These are phyloP conservation scores for Termitomyces sp. DNA, from an alignment of 768 basidiomycete genomes.

Conservation along the genomic window DNA sequence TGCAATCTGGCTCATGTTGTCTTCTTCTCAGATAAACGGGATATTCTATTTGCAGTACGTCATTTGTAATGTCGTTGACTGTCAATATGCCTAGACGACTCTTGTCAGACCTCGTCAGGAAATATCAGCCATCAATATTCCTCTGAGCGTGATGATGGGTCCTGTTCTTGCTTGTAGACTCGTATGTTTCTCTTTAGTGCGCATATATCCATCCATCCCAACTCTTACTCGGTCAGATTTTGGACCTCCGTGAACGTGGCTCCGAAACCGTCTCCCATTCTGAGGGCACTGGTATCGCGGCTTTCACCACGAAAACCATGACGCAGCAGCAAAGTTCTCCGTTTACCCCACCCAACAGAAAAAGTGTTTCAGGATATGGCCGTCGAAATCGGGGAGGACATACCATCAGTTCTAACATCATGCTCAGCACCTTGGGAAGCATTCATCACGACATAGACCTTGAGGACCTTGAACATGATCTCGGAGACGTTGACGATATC, in stretches of 20 bases:
- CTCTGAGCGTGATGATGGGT: constrained; percentile 78
- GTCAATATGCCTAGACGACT: neutral
- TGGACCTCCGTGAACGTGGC: constrained; percentile 77
- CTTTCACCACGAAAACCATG: constrained; percentile 60
- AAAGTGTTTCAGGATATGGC: constrained; percentile 31
- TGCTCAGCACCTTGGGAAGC: constrained; percentile 59
- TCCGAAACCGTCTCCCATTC: constrained; percentile 75
- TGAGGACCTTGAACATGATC: constrained; percentile 45
- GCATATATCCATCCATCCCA: constrained; percentile 3
- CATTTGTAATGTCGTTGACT: neutral
- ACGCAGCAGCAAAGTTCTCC: constrained; percentile 50
- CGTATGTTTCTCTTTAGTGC: constrained; percentile 27
- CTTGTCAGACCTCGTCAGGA: constrained; percentile 63
- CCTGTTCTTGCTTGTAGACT: constrained; percentile 77
- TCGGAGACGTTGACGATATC: constrained; percentile 54
- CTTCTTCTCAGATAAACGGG: constrained; percentile 56
- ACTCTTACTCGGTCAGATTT: constrained; percentile 40
- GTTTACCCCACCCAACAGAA: constrained; percentile 44
- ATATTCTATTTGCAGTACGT: constrained; percentile 81
- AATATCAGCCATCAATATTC: constrained; percentile 81
- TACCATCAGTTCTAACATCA: constrained; percentile 55
- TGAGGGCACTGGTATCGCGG: constrained; percentile 62
- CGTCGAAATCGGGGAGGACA: constrained; percentile 36
- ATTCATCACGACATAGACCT: constrained; percentile 44
- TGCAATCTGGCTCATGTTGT: neutral